Evolutionary conservation across 441 rosid genomes (phyloP), one percentile per base, ranked within the genome.

Genomic region (Pelargonium exstipulatum): DNA sequence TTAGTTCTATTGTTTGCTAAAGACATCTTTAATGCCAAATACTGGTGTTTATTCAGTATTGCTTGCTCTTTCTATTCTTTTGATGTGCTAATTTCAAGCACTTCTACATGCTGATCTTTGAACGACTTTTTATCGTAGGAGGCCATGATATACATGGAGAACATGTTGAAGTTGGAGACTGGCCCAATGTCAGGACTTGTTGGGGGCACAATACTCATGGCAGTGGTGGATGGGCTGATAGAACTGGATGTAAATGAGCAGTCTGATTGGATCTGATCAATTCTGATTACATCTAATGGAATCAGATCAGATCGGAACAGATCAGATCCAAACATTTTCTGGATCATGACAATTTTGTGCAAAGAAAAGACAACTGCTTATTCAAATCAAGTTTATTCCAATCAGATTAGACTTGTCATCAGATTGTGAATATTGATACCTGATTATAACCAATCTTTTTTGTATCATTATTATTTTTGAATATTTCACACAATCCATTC

Each of bases 241-340:
- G 96, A 90, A 69, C 81, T 90, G 76, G 97, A 90, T 81, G 97
- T 90, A 80, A n/a, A n/a, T n/a, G n/a, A n/a, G n/a, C n/a, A n/a
- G n/a, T n/a, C n/a, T n/a, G n/a, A n/a, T n/a, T n/a, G n/a, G n/a
- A n/a, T n/a, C n/a, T n/a, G n/a, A n/a, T n/a, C n/a, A n/a, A n/a
- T n/a, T n/a, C n/a, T n/a, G n/a, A n/a, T n/a, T n/a, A n/a, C n/a
- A n/a, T n/a, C n/a, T n/a, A n/a, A n/a, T n/a, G n/a, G n/a, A n/a
- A n/a, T n/a, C n/a, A n/a, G n/a, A n/a, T n/a, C n/a, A n/a, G n/a
- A n/a, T n/a, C n/a, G n/a, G n/a, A n/a, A n/a, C n/a, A n/a, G n/a
- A n/a, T n/a, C n/a, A n/a, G n/a, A n/a, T n/a, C n/a, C n/a, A n/a
- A n/a, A n/a, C n/a, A n/a, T n/a, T n/a, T n/a, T n/a, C n/a, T n/a